Conservation (phyloP, 176 grass and related monocot species). For the Oryza longistaminata region DNA sequence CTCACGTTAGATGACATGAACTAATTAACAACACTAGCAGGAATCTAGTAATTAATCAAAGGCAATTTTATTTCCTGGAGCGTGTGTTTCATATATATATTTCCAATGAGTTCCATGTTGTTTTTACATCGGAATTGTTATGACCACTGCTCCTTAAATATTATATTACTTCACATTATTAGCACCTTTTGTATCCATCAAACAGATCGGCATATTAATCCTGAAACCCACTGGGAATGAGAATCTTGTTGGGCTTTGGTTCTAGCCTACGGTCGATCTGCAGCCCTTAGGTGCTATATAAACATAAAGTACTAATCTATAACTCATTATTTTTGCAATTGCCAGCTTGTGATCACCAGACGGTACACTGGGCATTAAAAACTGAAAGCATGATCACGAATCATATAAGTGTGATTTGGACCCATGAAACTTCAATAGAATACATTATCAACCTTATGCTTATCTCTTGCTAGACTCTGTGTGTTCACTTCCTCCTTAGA, state of each 20-base stretch:
- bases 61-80: neutral
- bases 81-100: neutral
- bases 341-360: neutral
- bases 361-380: constrained; percentile 16
- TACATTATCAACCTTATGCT: constrained; percentile 25
- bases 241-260: neutral
- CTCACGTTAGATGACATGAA: neutral
- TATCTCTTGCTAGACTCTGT: neutral
- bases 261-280: neutral
- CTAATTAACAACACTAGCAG: neutral
- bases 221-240: neutral
- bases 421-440: constrained; percentile 7
- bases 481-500: neutral
- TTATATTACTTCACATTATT: neutral
- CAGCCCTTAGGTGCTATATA: neutral
- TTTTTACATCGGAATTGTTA: neutral
- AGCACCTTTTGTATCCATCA: neutral
- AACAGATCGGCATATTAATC: neutral
- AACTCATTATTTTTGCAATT: neutral
- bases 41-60: neutral
- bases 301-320: neutral
- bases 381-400: constrained; percentile 27
- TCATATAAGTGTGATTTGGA: constrained; percentile 22
- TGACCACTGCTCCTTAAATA: neutral
- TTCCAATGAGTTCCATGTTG: neutral